Evolutionary conservation across 164 flowering plant species (phyloP).

Genomic region (Echeveria elegans): DNA sequence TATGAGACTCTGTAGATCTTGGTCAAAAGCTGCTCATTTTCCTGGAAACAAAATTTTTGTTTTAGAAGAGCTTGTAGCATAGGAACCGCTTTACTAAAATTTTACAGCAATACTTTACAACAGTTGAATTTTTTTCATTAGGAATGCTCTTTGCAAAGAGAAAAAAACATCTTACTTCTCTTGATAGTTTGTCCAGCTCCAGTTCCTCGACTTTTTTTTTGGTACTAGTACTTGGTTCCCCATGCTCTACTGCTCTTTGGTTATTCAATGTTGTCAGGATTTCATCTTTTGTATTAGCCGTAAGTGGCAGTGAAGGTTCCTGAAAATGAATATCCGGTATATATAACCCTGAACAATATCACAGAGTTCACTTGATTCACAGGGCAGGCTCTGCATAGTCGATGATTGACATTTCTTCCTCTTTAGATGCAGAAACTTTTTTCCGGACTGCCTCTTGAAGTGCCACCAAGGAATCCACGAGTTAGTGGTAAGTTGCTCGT

Average conservation of each 20-base stretch:
- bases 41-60: not conserved
- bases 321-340: not conserved
- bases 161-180: not conserved
- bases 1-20: constrained; percentile 1
- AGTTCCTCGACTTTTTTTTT: not conserved
- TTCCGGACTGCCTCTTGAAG: not conserved
- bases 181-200: not conserved
- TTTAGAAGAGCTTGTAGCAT: not conserved
- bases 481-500: not conserved
- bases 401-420: not conserved
- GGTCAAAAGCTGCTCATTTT: not conserved
- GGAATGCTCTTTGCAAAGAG: not conserved
- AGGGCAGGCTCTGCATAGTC: not conserved
- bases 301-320: not conserved
- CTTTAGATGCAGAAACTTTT: not conserved
- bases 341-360: not conserved
- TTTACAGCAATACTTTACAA: too few species aligned
- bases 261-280: not conserved
- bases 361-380: not conserved
- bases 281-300: not conserved
- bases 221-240: constrained; percentile 1
- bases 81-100: not conserved
- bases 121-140: not conserved
- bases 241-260: not conserved
- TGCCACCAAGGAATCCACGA: not conserved